These are phyloP conservation scores for Vitis rupestris DNA, from an alignment of 164 flowering plant species.

Conservation along the genomic window DNA sequence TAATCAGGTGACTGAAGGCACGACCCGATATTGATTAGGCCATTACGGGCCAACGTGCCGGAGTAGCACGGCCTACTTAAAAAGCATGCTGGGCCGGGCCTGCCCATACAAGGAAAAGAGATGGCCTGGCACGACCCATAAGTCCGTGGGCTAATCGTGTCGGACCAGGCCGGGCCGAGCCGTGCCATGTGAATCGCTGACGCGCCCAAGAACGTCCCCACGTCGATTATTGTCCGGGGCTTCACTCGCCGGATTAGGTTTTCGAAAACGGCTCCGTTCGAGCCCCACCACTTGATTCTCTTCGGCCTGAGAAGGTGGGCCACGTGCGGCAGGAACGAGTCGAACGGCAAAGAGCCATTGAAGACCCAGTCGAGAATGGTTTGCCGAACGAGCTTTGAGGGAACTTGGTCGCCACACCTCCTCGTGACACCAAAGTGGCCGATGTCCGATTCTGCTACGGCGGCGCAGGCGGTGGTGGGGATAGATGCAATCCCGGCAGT, in stretches of 20 bases:
- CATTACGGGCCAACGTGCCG: too few species aligned
- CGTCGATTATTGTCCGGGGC: constrained; percentile 62
- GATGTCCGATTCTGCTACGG: not conserved
- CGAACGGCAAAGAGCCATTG: constrained; percentile 57
- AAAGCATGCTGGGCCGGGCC: too few species aligned
- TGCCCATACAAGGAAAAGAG: too few species aligned
- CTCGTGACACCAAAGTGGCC: constrained; percentile 43
- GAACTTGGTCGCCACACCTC: constrained; percentile 41
- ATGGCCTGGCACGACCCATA: too few species aligned
- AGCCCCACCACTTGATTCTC: constrained; percentile 71
- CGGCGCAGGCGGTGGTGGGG: not conserved
- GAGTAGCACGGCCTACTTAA: too few species aligned
- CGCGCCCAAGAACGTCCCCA: constrained; percentile 75
- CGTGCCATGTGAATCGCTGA: constrained; percentile 73
- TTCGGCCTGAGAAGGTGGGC: constrained; percentile 25
- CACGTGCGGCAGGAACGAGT: constrained; percentile 56
- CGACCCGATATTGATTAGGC: too few species aligned
- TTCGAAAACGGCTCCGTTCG: constrained; percentile 64
- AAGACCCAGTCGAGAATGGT: constrained; percentile 47
- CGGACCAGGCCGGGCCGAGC: too few species aligned
- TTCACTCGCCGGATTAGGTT: constrained; percentile 44
- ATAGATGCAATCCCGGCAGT: not conserved
- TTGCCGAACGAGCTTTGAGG: constrained; percentile 33
- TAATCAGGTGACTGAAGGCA: too few species aligned
- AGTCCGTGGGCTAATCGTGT: too few species aligned